Evolutionary conservation across 169 alveolate species (phyloP), one percentile per base, ranked within the genome.

Genomic region (Plasmodium vinckei): DNA sequence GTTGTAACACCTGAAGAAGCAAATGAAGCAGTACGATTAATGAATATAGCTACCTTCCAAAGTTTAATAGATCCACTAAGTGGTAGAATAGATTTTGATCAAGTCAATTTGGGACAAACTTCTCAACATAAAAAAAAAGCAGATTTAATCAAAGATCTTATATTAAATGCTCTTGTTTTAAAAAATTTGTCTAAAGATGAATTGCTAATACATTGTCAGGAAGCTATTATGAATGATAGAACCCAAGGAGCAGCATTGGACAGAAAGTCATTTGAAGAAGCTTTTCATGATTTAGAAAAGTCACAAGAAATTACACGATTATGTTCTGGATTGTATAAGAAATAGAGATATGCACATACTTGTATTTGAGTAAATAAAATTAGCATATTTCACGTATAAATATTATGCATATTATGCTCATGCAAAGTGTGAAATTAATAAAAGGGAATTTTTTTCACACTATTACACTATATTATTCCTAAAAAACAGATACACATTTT

Each of bases 31-130:
- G 97, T 97, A 10, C 92, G 99, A 57, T 94, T 99, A 56, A 98
- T 98, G 96, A 98, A 97, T 94, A 98, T 97, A 25, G 99, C 99
- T 23, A 98, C 99, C 27, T 98, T 98, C 93, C 98, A 97, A 87
- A 98, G 99, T 19, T 99, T 99, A n/a, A 97, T 99, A 42, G 99
- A 99, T 82, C 99, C 99, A 1, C 92, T 95, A 13, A 98, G 99
- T 54, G 99, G 99, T 10, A 93, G 96, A 64, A 97, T 98, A 33
- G 99, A 98, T 92, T 97, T 98, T 96, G 99, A 98, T 88, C 96
- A 98, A 84, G 89, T 98, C 23, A 92, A 96, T 27, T 96, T 98
- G 57, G 99, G 99, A 23, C 96, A 92, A 17, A 86, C 95, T n/a
- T 63, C 91, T 7, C 91, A 86, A 33, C 86, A 71, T 59, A 86